A percentile compares a stretch with the other conserved stretches of the same genome.
phyloP scores from a whole-genome alignment of 371 early-diverging fungal genomes.

The Mortierella sp. region DNA sequence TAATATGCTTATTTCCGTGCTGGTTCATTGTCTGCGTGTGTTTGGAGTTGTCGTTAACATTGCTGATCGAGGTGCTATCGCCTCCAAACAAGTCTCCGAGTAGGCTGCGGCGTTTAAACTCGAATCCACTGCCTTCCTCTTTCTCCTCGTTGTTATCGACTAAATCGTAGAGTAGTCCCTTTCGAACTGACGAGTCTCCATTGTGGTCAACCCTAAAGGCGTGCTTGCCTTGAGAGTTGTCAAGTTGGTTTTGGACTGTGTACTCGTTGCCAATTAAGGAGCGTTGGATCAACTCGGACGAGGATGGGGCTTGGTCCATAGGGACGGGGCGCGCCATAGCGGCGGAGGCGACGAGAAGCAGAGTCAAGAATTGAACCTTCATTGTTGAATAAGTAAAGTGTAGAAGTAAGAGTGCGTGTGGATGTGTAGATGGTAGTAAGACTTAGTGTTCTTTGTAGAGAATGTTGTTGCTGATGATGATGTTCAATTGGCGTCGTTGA shows the following conservation, averaged over 20 bases:
- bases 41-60: conserved; percentile 39
- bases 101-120: conserved; percentile 7
- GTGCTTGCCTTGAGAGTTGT: conserved; percentile 22
- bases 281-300: conserved; percentile 11
- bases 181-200: conserved; percentile 23
- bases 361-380: conserved; percentile 25
- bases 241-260: conserved; percentile 18
- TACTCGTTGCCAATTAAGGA: conserved; percentile 27
- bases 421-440: background rate
- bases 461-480: background rate
- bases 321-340: conserved; percentile 4
- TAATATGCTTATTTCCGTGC: conserved; percentile 16
- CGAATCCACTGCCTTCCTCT: background rate
- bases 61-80: conserved; percentile 23
- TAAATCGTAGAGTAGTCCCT: conserved; percentile 21
- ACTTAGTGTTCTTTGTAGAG: background rate
- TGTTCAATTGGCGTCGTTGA: background rate
- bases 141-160: background rate
- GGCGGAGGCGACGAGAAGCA: conserved; percentile 14
- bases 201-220: conserved; percentile 21
- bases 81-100: conserved; percentile 8
- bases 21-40: conserved; percentile 28
- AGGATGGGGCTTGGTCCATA: background rate
- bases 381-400: background rate
- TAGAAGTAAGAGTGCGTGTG: background rate